Percentiles rank a stretch among this genome's conserved stretches.
phyloP scores from a whole-genome alignment of 371 early-diverging fungal species.

The Globomyces sp. region DNA sequence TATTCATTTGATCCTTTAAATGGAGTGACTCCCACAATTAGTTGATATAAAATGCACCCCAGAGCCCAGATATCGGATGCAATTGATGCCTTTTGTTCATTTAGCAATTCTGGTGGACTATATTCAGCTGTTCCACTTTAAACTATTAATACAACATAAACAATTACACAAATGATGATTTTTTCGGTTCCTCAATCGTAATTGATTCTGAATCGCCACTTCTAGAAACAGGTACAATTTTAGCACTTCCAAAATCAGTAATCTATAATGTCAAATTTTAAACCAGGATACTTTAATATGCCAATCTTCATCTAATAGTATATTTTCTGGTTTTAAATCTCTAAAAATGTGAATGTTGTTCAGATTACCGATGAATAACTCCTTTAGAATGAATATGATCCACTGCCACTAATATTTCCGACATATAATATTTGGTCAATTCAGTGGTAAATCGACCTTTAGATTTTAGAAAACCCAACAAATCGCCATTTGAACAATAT shows the following conservation, averaged over 20 bases:
- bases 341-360: too few species aligned
- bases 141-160: conserved; percentile 73
- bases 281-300: conserved; percentile 67
- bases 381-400: conserved; percentile 80
- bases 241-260: conserved; percentile 97
- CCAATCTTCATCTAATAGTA: conserved; percentile 76
- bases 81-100: conserved; percentile 72
- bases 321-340: conserved; percentile 87
- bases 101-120: conserved; percentile 95
- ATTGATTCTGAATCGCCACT: conserved; percentile 6
- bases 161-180: conserved; percentile 32
- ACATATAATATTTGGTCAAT: conserved; percentile 77
- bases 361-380: conserved; percentile 69
- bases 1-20: conserved; percentile 96
- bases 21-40: conserved; percentile 90
- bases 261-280: conserved; percentile 30
- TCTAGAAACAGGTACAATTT: conserved; percentile 50
- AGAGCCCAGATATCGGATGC: conserved; percentile 97
- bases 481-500: conserved; percentile 85
- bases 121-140: conserved; percentile 87
- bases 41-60: conserved; percentile 96
- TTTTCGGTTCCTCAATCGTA: conserved; percentile 19
- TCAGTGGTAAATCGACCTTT: conserved; percentile 65
- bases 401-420: conserved; percentile 83
- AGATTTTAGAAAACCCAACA: conserved; percentile 72